A percentile compares a stretch with the other conserved stretches of the same genome.
phyloP scores from a whole-genome alignment of 129 eudicot species.

The Centella asiatica region DNA sequence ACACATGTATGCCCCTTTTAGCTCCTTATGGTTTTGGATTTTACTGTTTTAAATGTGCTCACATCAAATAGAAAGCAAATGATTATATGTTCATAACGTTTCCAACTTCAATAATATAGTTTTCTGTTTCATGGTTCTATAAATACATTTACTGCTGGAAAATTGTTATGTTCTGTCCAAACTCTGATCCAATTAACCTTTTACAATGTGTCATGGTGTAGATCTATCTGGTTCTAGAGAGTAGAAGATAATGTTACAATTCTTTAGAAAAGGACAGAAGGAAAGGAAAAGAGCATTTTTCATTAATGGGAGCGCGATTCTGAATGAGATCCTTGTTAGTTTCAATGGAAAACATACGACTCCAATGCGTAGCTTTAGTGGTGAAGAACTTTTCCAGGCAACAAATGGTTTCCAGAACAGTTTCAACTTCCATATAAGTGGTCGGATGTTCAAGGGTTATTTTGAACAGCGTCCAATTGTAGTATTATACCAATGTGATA shows the following conservation, averaged over 20 bases:
- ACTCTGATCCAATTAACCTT: no score
- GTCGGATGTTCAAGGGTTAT: background rate
- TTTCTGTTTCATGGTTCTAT: no score
- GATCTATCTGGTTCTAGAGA: no score
- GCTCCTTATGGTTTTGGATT: no score
- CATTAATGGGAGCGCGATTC: background rate
- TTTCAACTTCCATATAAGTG: background rate
- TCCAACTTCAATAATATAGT: no score
- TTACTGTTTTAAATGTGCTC: no score
- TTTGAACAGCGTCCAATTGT: background rate
- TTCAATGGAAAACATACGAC: background rate
- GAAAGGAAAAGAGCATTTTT: background rate
- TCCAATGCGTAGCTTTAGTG: background rate
- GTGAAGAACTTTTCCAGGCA: constrained; percentile 1
- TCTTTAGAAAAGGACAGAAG: background rate
- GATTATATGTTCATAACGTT: no score
- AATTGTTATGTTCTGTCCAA: no score
- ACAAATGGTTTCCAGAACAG: background rate
- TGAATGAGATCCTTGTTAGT: background rate
- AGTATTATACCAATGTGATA: background rate
- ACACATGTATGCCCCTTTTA: no score
- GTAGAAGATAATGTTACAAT: background rate
- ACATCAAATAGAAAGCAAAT: no score
- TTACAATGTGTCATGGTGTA: no score
- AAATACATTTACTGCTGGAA: no score